Conservation (phyloP, 371 early-diverging fungal genomes). For the Haplosporangium sp. region DNA sequence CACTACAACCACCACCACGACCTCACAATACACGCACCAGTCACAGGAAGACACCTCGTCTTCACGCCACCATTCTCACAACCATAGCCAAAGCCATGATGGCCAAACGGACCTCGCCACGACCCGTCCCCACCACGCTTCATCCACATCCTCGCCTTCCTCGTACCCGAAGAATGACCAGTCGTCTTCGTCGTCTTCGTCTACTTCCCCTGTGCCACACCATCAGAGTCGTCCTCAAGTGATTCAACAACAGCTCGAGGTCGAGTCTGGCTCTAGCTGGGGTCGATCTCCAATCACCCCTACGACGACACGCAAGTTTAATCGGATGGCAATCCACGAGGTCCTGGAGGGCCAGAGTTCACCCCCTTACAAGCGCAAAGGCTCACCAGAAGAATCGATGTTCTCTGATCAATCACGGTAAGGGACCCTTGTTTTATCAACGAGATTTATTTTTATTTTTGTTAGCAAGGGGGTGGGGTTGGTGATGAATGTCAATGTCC, state of each 20-base stretch:
- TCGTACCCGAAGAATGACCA: neutral
- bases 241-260: slow-evolving; percentile 34
- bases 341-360: slow-evolving; percentile 39
- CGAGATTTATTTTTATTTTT: no score
- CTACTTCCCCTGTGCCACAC: slow-evolving; percentile 8
- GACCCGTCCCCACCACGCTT: neutral
- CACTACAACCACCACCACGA: neutral
- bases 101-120: neutral
- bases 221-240: slow-evolving; percentile 30
- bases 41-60: slow-evolving; percentile 20
- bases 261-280: slow-evolving; percentile 33
- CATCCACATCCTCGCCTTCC: neutral
- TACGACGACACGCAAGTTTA: slow-evolving; percentile 48
- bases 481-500: no score
- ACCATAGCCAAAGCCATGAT: slow-evolving; percentile 2
- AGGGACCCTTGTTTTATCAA: slow-evolving; percentile 2
- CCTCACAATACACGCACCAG: slow-evolving; percentile 8
- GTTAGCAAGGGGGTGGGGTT: no score
- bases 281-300: slow-evolving; percentile 48
- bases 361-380: slow-evolving; percentile 51
- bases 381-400: slow-evolving; percentile 44
- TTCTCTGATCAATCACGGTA: slow-evolving; percentile 41
- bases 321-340: slow-evolving; percentile 52
- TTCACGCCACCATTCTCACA: slow-evolving; percentile 6
- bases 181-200: slow-evolving; percentile 16